A percentile compares a stretch with the other conserved stretches of the same genome.
phyloP scores from a whole-genome alignment of 2,329 filamentous ascomycete genomes.

The Dactylellina drechsleri region DNA sequence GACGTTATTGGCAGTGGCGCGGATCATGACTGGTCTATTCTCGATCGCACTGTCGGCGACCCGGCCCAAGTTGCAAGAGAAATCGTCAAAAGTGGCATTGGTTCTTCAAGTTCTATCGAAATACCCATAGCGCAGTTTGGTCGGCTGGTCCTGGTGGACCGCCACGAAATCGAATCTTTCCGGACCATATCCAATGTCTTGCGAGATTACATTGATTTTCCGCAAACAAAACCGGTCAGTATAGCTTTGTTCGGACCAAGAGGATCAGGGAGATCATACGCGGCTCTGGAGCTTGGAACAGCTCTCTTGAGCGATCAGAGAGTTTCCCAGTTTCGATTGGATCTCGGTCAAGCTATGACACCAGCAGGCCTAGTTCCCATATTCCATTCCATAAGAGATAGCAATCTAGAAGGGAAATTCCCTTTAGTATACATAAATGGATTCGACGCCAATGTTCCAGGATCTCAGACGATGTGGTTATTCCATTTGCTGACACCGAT shows the following conservation, averaged over 20 bases:
- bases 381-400: constrained; percentile 43
- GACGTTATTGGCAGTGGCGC: constrained; percentile 40
- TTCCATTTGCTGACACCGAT: constrained; percentile 36
- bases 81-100: constrained; percentile 26
- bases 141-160: constrained; percentile 30
- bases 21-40: constrained; percentile 41
- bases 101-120: constrained; percentile 11
- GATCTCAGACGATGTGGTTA: constrained; percentile 30
- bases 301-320: constrained; percentile 22
- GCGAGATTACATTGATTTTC: constrained; percentile 36
- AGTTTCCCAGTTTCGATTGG: constrained; percentile 26
- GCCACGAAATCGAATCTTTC: constrained; percentile 47
- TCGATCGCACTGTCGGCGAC: constrained; percentile 38
- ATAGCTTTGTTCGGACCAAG: constrained; percentile 39
- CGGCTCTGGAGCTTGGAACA: constrained; percentile 25
- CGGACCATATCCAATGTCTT: constrained; percentile 37
- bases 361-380: constrained; percentile 27
- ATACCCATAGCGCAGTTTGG: constrained; percentile 44
- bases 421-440: constrained; percentile 44
- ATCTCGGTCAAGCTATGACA: constrained; percentile 28
- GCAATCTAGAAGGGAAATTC: constrained; percentile 37
- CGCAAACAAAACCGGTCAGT: constrained; percentile 39
- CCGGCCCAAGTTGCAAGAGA: constrained; percentile 33
- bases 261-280: constrained; percentile 32
- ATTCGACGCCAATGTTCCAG: constrained; percentile 30